phyloP scores from a whole-genome alignment of 2,329 filamentous ascomycete species.

The Sphaerulina vaccinii region DNA sequence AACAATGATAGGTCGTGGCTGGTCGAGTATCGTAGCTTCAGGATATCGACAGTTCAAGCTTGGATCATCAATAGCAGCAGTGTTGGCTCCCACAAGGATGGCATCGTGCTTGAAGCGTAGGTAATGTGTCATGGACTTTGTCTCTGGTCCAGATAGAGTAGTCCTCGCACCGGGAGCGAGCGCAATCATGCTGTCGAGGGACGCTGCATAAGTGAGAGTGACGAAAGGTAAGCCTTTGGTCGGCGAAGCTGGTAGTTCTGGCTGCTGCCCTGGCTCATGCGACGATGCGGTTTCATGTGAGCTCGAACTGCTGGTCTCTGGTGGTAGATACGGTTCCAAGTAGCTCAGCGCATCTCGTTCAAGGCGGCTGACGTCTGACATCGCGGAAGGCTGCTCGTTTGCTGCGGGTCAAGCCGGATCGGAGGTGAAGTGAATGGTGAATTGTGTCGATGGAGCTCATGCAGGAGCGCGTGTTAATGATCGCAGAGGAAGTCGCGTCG shows the following conservation, averaged over 20 bases:
- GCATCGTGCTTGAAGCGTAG: conserved; percentile 79
- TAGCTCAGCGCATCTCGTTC: conserved; percentile 46
- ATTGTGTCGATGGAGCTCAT: too few relatives aligned
- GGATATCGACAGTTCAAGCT: conserved; percentile 76
- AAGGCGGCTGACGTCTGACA: conserved; percentile 29
- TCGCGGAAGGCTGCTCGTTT: not conserved
- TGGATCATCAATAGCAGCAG: conserved; percentile 80
- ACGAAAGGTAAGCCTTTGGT: conserved; percentile 53
- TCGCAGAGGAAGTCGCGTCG: too few relatives aligned
- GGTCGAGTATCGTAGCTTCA: conserved; percentile 52
- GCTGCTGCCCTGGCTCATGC: not conserved
- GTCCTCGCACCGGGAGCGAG: conserved; percentile 75
- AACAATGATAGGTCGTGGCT: conserved; percentile 78
- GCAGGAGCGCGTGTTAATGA: not conserved
- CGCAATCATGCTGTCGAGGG: conserved; percentile 78
- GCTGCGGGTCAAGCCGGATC: too few relatives aligned
- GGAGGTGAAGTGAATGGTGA: too few relatives aligned
- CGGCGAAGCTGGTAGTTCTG: not conserved
- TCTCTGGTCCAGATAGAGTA: conserved; percentile 73
- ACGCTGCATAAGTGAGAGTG: conserved; percentile 87
- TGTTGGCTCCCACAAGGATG: conserved; percentile 81
- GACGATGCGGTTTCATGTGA: conserved; percentile 7
- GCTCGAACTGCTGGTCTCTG: conserved; percentile 5
- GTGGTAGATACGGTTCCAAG: conserved; percentile 51
- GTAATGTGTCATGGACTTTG: conserved; percentile 92